Conservation (phyloP, 768 basidiomycete genomes). For the Lactarius quietus region DNA sequence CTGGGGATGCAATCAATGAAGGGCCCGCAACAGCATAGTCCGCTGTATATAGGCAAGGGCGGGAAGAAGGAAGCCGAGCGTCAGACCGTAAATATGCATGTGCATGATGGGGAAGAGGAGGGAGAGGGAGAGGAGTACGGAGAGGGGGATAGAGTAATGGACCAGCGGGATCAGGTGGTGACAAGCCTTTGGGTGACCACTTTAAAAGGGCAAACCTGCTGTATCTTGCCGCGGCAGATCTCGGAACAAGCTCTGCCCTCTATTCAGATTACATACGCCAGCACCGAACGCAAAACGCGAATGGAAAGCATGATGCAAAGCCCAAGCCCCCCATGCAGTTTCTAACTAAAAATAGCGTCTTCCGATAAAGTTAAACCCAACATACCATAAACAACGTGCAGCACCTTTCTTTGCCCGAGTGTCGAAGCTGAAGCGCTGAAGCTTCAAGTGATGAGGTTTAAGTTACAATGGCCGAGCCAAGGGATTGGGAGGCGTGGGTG, state of each 20-base stretch:
- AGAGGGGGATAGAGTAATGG: neutral
- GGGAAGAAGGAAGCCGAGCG: conserved; percentile 16
- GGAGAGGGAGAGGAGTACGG: conserved; percentile 1
- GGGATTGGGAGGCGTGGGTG: neutral
- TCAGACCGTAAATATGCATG: conserved; percentile 25
- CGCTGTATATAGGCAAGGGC: conserved; percentile 25
- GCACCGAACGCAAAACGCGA: neutral
- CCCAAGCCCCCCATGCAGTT: neutral
- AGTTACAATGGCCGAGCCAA: too few species aligned
- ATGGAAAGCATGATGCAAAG: neutral
- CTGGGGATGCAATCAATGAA: conserved; percentile 27
- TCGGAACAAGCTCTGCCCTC: conserved; percentile 1
- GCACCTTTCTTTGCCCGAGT: too few species aligned
- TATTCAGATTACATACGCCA: neutral
- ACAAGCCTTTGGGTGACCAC: neutral
- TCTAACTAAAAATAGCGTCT: neutral
- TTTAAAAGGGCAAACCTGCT: conserved; percentile 5
- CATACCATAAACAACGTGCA: neutral
- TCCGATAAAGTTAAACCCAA: too few species aligned
- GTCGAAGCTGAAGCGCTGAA: neutral
- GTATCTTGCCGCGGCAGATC: conserved; percentile 21
- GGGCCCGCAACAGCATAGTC: conserved; percentile 17
- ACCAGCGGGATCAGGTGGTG: neutral
- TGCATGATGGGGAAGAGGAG: conserved; percentile 20
- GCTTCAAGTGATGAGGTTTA: too few species aligned